Base-by-base conservation (phyloP, 495 filamentous ascomycete species). In the Mytilinidion resinicola region DNA sequence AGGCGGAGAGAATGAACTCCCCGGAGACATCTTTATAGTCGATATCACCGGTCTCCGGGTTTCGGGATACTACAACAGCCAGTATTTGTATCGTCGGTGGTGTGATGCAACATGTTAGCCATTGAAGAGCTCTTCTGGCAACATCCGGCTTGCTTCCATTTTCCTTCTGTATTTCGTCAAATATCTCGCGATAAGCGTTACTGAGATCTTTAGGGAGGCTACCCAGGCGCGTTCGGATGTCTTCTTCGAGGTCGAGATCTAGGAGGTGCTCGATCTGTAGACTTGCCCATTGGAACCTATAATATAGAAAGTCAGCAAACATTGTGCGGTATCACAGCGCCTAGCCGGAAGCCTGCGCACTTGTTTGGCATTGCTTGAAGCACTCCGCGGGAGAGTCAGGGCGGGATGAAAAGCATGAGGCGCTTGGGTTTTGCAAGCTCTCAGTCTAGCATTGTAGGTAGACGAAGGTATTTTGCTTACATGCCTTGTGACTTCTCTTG, bases 141-240 rank as follows among this genome's bases (percentile, higher is more conserved):
- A 46, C 15, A 8, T 9, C 43, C 12, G 43, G 43, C 15, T 46
- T 19, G 43, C 43, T 46, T 46, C 43, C 43, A 19, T 9, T 7
- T 46, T 46, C 6, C 15, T 9, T 19, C 20, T 46, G 8, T 9
- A 46, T 46, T 46, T 17, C 11, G 15, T 61, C 38, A 55, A 65
- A 67, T 15, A 68, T 52, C 44, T 68, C 59, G 11, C 35, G 12
- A 35, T 72, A 73, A 19, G 66, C 43, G 8, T 55, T 39, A 12
- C 53, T 42, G 1, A 73, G 49, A 8, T 59, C 61, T 2, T 49
- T 41, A 15, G 70, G 70, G 9, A 69, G 60, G 38, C 34, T 35
- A 20, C 67, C 65, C 36, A 72, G 55, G 14, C 58, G 41, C 9
- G 63, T 42, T 20, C 50, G 49, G 15, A 72, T 44, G 20, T 62